Conservation (phyloP, 1,139 yeast species). For the Nakaseomyces delphensis region DNA sequence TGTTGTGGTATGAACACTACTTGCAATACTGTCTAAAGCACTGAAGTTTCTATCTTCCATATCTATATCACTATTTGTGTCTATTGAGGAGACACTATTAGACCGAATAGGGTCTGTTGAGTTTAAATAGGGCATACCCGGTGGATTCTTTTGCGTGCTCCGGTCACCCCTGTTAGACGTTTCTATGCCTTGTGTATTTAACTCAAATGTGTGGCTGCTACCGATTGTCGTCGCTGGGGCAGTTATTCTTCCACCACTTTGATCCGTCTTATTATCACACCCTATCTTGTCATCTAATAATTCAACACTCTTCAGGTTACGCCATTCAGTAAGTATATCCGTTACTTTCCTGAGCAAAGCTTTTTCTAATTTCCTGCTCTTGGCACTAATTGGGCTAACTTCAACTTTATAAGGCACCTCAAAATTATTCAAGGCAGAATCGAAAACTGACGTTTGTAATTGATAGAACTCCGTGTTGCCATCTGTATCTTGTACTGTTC, state of each 20-base stretch:
- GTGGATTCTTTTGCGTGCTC: background rate
- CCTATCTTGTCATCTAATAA: background rate
- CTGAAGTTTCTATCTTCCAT: slow-evolving; percentile 18
- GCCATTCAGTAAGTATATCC: background rate
- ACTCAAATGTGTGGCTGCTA: background rate
- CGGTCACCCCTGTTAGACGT: slow-evolving; percentile 1
- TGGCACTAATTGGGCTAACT: background rate
- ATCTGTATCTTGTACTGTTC: slow-evolving; percentile 59
- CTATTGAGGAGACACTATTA: slow-evolving; percentile 14
- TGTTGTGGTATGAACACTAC: slow-evolving; percentile 17
- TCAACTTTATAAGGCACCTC: background rate
- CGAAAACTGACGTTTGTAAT: slow-evolving; percentile 56
- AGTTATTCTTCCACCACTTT: background rate
- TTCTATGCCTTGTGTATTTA: background rate
- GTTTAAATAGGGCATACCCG: background rate
- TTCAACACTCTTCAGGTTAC: background rate
- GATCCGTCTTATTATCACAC: background rate
- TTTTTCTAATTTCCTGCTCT: background rate
- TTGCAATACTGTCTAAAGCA: slow-evolving; percentile 20
- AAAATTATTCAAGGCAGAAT: slow-evolving; percentile 41
- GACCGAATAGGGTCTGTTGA: background rate
- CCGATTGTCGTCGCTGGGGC: background rate
- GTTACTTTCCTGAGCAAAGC: background rate
- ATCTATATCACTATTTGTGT: slow-evolving; percentile 25
- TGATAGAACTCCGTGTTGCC: slow-evolving; percentile 62